A percentile compares a stretch with the other conserved stretches of the same genome.
These are phyloP conservation scores for Stephania cephalantha DNA, from an alignment of 164 flowering plant species.

Conservation along the genomic window DNA sequence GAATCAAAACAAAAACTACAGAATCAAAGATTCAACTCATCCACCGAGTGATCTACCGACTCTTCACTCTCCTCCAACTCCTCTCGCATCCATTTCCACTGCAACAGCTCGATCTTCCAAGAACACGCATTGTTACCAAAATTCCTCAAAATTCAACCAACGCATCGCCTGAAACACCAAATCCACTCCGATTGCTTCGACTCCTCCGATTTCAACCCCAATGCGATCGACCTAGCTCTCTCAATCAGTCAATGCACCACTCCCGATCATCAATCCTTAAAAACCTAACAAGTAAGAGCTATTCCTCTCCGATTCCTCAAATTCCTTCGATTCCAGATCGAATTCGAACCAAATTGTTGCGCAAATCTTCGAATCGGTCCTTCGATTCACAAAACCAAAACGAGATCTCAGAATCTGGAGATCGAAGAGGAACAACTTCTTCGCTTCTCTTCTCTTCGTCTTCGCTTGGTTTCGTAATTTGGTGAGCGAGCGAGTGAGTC, in stretches of 20 bases:
- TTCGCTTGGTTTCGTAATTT: neutral
- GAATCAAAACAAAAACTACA: neutral
- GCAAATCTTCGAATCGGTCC: neutral
- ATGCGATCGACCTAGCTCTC: neutral
- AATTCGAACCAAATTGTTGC: slow-evolving; percentile 1
- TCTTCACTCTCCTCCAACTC: neutral
- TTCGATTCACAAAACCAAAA: neutral
- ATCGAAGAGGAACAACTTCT: neutral
- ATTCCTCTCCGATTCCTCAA: neutral
- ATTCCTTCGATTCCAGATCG: neutral
- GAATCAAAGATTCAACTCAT: neutral
- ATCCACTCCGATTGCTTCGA: neutral
- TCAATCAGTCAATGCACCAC: neutral
- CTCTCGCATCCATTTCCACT: slow-evolving; percentile 7
- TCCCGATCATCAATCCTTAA: slow-evolving; percentile 1
- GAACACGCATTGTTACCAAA: neutral
- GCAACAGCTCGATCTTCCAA: slow-evolving; percentile 5
- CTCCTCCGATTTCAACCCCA: neutral
- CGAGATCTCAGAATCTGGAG: neutral
- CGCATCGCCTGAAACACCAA: neutral
- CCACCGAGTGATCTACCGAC: neutral
- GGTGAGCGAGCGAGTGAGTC: neutral
- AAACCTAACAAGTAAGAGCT: neutral
- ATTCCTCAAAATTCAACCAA: neutral
- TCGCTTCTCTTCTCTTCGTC: neutral